phyloP scores from a whole-genome alignment of 2,329 filamentous ascomycete genomes.

The Aspergillus udagawae region DNA sequence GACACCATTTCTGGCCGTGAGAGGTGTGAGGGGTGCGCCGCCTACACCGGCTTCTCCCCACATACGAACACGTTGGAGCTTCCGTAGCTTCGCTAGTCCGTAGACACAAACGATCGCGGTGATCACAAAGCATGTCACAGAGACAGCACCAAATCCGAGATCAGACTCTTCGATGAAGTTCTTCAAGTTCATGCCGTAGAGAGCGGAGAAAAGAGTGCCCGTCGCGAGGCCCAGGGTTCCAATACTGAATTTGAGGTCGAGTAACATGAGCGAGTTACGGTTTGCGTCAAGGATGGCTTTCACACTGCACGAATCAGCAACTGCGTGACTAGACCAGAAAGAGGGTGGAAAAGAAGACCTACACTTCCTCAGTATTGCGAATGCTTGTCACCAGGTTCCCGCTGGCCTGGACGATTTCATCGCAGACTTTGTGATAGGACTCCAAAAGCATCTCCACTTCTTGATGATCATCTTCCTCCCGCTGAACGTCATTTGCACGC shows the following conservation, averaged over 20 bases:
- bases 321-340: neutral
- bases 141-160: slow-evolving; percentile 77
- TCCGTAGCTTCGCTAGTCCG: slow-evolving; percentile 76
- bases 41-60: slow-evolving; percentile 56
- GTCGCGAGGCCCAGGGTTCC: slow-evolving; percentile 91
- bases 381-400: slow-evolving; percentile 92
- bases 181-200: slow-evolving; percentile 99
- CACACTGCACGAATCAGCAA: slow-evolving; percentile 54
- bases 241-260: slow-evolving; percentile 94
- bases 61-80: slow-evolving; percentile 87
- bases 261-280: slow-evolving; percentile 94
- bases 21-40: slow-evolving; percentile 23
- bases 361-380: slow-evolving; percentile 98
- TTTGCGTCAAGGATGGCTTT: slow-evolving; percentile 97
- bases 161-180: slow-evolving; percentile 96
- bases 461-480: slow-evolving; percentile 82
- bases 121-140: slow-evolving; percentile 64
- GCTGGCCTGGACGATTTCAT: slow-evolving; percentile 95
- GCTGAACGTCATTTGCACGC: slow-evolving; percentile 67
- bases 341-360: slow-evolving; percentile 34
- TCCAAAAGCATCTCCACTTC: slow-evolving; percentile 96
- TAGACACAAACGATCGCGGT: slow-evolving; percentile 77
- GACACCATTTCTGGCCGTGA: slow-evolving; percentile 22
- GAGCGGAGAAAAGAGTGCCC: slow-evolving; percentile 90
- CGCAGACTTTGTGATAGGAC: slow-evolving; percentile 95